Evolutionary conservation across 192 early-diverging fungal species (phyloP).

Genomic region (Coemansia asiatica): DNA sequence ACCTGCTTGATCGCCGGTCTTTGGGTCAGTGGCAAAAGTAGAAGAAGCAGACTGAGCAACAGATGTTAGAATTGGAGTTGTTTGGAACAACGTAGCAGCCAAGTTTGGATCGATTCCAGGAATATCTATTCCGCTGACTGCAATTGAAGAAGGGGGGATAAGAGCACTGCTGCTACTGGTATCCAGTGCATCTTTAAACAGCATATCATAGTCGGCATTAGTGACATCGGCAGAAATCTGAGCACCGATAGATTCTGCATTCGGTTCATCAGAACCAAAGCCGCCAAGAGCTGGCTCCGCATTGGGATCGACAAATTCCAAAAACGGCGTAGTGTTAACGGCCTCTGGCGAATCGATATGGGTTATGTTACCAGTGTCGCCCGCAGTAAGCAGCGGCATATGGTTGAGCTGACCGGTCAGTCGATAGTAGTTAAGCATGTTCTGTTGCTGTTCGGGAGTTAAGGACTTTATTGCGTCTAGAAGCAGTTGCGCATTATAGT

Average conservation of each 20-base stretch:
- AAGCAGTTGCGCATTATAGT: constrained; percentile 3
- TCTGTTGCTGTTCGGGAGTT: constrained; percentile 37
- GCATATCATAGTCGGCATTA: not conserved
- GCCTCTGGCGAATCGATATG: not conserved
- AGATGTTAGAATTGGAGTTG: not conserved
- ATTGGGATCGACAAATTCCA: constrained; percentile 44
- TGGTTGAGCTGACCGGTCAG: constrained; percentile 12
- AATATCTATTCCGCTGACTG: not conserved
- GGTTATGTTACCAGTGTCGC: not conserved
- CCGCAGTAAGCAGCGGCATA: constrained; percentile 28
- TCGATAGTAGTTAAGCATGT: constrained; percentile 21
- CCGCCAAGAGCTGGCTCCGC: constrained; percentile 5
- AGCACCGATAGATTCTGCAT: not conserved
- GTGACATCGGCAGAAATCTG: not conserved
- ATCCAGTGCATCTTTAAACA: constrained; percentile 5
- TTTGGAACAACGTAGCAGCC: constrained; percentile 3
- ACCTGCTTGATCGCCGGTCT: not conserved
- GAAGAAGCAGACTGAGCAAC: not conserved
- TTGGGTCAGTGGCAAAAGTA: not conserved
- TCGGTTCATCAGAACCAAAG: not conserved
- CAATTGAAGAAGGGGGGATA: not conserved
- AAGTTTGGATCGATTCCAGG: not conserved
- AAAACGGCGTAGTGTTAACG: constrained; percentile 26
- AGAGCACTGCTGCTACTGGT: not conserved
- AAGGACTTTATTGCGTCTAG: constrained; percentile 12